Evolutionary conservation across 2,329 filamentous ascomycete species (phyloP).

Genomic region (Cladosporium sp.): DNA sequence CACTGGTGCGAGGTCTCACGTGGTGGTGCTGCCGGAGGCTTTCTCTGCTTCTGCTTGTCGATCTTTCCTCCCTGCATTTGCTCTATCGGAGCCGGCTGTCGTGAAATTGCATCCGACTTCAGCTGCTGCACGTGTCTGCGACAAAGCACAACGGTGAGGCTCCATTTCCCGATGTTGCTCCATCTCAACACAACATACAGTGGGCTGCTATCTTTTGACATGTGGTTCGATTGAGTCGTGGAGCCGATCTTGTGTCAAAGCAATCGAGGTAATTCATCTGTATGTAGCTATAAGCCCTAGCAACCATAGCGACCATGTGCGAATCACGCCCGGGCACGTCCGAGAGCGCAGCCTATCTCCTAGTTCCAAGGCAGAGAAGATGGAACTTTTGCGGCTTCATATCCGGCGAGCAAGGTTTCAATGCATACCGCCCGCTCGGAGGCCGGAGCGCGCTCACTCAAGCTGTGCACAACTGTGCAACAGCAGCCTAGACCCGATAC

Average conservation of each 20-base stretch:
- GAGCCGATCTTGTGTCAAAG: not conserved
- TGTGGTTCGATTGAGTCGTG: slow-evolving; percentile 1
- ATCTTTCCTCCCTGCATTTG: not conserved
- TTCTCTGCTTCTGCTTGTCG: not conserved
- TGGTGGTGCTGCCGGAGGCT: not conserved
- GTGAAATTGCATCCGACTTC: slow-evolving; percentile 4
- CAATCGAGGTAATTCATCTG: not conserved
- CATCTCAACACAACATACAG: slow-evolving; percentile 16
- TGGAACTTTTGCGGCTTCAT: slow-evolving; percentile 1
- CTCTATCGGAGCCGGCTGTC: slow-evolving; percentile 2
- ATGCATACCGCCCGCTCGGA: not conserved
- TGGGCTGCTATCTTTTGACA: not conserved
- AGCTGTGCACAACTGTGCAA: not conserved
- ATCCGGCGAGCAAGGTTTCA: not conserved
- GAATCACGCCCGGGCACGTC: not conserved
- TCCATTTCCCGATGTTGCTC: slow-evolving; percentile 20
- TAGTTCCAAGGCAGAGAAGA: not conserved
- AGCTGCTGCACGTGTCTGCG: slow-evolving; percentile 1
- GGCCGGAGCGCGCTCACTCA: not conserved
- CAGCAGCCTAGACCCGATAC: not conserved
- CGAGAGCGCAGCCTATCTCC: not conserved
- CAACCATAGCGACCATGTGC: not conserved
- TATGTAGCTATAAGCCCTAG: slow-evolving; percentile 5
- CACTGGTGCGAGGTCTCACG: not conserved
- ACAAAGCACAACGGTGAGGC: slow-evolving; percentile 9